Evolutionary conservation across 2,329 filamentous ascomycete species (phyloP).

Genomic region (Aspergillus viridinutans): DNA sequence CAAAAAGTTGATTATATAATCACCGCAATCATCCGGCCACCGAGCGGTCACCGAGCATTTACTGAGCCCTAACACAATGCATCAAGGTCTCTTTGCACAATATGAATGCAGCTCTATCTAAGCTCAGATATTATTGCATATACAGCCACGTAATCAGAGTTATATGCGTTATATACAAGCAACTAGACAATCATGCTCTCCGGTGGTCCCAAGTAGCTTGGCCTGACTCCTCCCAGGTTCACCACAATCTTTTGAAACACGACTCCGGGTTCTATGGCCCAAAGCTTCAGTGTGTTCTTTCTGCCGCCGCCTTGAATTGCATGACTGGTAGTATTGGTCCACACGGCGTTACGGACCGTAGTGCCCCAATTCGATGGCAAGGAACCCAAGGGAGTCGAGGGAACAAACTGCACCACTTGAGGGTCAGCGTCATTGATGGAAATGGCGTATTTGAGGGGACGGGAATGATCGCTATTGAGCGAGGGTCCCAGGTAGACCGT

Average conservation of each 20-base stretch:
- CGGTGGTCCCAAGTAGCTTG: constrained; percentile 55
- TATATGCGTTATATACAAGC: background rate
- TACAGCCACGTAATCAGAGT: background rate
- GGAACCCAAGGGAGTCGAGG: constrained; percentile 14
- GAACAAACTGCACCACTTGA: constrained; percentile 41
- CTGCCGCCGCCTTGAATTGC: constrained; percentile 40
- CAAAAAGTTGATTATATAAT: too few species aligned
- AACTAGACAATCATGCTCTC: constrained; percentile 39
- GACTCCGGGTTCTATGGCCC: constrained; percentile 51
- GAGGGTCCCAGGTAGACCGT: constrained; percentile 42
- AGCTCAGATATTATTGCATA: background rate
- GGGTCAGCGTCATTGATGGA: constrained; percentile 42
- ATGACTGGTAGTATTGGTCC: constrained; percentile 32
- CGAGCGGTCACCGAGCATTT: too few species aligned
- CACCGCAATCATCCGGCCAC: too few species aligned
- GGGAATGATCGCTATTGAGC: constrained; percentile 50
- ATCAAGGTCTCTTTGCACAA: too few species aligned
- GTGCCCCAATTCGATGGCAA: constrained; percentile 6
- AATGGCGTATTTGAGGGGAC: constrained; percentile 49
- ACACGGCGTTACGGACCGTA: constrained; percentile 10
- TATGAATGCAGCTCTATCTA: too few species aligned
- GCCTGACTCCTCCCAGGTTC: constrained; percentile 52
- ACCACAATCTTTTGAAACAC: constrained; percentile 56
- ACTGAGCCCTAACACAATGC: too few species aligned
- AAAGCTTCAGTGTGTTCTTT: constrained; percentile 48